Conservation (phyloP, 2,329 filamentous ascomycete species). For the Penicillium psychrosexuale region DNA sequence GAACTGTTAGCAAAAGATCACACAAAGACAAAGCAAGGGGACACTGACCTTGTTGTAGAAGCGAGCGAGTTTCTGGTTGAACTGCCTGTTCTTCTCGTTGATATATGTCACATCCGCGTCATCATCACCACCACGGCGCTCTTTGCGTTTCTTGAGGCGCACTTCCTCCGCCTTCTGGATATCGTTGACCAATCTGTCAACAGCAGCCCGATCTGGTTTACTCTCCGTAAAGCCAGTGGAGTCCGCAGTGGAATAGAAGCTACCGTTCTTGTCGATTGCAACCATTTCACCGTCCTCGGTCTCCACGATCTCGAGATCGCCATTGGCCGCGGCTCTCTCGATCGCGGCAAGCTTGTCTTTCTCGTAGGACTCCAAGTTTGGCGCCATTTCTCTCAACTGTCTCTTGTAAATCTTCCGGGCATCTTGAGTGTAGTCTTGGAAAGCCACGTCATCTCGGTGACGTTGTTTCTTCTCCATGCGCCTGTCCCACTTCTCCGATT, state of each 20-base stretch:
- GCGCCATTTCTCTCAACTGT: constrained; percentile 72
- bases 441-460: constrained; percentile 80
- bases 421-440: constrained; percentile 83
- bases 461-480: constrained; percentile 80
- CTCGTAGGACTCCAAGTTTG: constrained; percentile 81
- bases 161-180: constrained; percentile 84
- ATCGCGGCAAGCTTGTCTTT: constrained; percentile 80
- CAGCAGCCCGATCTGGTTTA: constrained; percentile 78
- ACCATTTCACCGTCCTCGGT: constrained; percentile 93
- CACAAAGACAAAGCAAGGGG: background rate
- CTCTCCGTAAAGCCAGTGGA: constrained; percentile 77
- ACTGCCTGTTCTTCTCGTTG: constrained; percentile 99
- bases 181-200: constrained; percentile 84
- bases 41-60: constrained; percentile 83
- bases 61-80: constrained; percentile 91
- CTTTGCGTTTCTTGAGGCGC: constrained; percentile 78
- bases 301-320: constrained; percentile 88
- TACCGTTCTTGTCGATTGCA: constrained; percentile 85
- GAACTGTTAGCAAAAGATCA: constrained; percentile 16
- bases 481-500: constrained; percentile 91
- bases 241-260: constrained; percentile 86
- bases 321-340: constrained; percentile 77
- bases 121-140: constrained; percentile 76
- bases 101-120: constrained; percentile 95
- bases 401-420: constrained; percentile 91